Base-by-base conservation (phyloP, 768 basidiomycete species). In the Kockovaella imperatae region DNA sequence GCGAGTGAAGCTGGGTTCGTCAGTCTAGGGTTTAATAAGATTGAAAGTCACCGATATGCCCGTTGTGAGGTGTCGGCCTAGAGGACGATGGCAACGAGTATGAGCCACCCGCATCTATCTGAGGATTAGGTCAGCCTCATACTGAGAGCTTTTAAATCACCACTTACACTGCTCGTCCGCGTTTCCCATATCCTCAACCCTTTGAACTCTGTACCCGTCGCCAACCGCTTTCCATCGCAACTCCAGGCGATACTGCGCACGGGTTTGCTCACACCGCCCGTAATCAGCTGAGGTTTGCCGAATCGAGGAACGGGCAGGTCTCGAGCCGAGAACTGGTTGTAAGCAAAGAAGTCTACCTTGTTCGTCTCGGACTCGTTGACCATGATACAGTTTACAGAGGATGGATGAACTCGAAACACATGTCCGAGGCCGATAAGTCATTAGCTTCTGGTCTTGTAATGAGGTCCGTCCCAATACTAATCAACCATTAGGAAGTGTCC, bases 161-260 rank as follows among this genome's bases (percentile, higher is more conserved):
- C 30, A 29, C 35, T 13, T 42, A 25, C 6, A 10, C 7, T 5
- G 43, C 50, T 38, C 21, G 50, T n/a, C 32, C 52, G 52, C 8
- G 51, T 44, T 39, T 62, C 57, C 54, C 57, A 66, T 34, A 66
- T 29, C 24, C 59, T 18, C 30, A 66, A 15, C 15, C 51, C 60
- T 40, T 60, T 60, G 32, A 42, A 52, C 30, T 66, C 64, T 26
- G 57, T 57, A 25, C 64, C 64, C 4, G 59, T 61, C 35, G 60
- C 64, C 23, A 66, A 47, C 23, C 46, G 40, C 41, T 42, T 41
- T 8, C 64, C 64, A 48, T 66, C 59, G 32, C 60, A 60, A 1
- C 56, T 58, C 56, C 55, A 66, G 6, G 64, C 60, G 35, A 66
- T 52, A 42, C 48, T 53, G 34, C 56, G 21, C 11, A 66, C 58